A percentile compares a stretch with the other conserved stretches of the same genome.
These are phyloP conservation scores for Exophiala bonariae DNA, from an alignment of 2,329 filamentous ascomycete genomes.

Conservation along the genomic window DNA sequence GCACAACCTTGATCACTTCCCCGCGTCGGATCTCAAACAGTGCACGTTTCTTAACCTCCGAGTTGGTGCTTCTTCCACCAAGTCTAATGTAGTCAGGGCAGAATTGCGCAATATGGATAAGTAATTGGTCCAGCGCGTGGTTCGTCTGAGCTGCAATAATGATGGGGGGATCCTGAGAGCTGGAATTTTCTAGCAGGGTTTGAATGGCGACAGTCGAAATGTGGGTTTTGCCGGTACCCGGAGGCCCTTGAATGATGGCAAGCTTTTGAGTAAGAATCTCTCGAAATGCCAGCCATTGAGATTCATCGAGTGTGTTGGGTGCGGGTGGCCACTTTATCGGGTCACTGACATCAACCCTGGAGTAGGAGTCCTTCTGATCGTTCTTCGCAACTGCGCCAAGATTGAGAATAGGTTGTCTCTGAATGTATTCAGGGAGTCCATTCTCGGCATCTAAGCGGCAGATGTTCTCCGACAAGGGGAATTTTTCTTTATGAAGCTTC, in stretches of 20 bases:
- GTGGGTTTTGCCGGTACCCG: constrained; percentile 77
- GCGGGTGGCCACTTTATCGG: constrained; percentile 55
- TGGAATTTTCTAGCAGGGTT: constrained; percentile 64
- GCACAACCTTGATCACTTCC: constrained; percentile 33
- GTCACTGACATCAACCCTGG: constrained; percentile 56
- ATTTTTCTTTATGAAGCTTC: constrained; percentile 56
- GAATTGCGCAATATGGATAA: constrained; percentile 63
- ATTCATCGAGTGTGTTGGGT: constrained; percentile 61
- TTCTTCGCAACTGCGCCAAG: constrained; percentile 43
- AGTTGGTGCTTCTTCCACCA: constrained; percentile 69
- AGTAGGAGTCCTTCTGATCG: constrained; percentile 36
- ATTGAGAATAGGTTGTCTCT: constrained; percentile 50
- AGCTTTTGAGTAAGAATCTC: constrained; percentile 71
- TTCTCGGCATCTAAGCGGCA: constrained; percentile 41
- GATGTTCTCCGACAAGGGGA: constrained; percentile 46
- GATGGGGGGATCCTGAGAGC: constrained; percentile 61
- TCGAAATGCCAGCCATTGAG: constrained; percentile 68
- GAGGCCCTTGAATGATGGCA: constrained; percentile 80
- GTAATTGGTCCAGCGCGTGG: constrained; percentile 81
- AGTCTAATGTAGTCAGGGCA: constrained; percentile 65
- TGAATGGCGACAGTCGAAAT: constrained; percentile 73
- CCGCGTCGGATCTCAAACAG: constrained; percentile 61
- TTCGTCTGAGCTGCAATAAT: constrained; percentile 86
- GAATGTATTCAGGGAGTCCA: constrained; percentile 54
- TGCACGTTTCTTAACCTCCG: constrained; percentile 64